Conservation (phyloP, 331 rosid species). For the Spiraea crenata region DNA sequence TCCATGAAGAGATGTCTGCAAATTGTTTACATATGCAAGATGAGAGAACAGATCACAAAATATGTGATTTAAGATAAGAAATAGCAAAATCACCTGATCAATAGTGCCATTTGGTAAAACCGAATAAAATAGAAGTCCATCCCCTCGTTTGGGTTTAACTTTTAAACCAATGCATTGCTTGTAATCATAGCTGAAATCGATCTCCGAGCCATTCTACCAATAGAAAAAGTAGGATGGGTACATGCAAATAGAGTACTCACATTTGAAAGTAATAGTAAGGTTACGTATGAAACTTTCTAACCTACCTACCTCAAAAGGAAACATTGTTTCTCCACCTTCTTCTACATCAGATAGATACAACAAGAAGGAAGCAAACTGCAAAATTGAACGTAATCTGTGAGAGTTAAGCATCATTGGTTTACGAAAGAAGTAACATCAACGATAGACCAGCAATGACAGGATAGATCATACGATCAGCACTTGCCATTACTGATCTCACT, state of each 20-base stretch:
- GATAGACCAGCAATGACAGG: background rate
- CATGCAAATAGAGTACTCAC: slow-evolving; percentile 11
- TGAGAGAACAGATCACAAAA: background rate
- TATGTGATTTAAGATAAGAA: background rate
- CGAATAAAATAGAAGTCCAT: slow-evolving; percentile 84
- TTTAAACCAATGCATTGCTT: slow-evolving; percentile 62
- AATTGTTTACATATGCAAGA: slow-evolving; percentile 8
- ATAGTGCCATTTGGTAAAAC: slow-evolving; percentile 69
- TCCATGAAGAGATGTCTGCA: slow-evolving; percentile 80
- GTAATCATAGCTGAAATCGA: slow-evolving; percentile 45
- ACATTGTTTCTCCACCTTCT: slow-evolving; percentile 87
- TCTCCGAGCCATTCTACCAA: slow-evolving; percentile 60
- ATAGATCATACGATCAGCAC: background rate
- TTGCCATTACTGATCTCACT: too few relatives aligned
- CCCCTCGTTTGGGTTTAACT: slow-evolving; percentile 79
- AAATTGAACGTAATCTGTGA: slow-evolving; percentile 6
- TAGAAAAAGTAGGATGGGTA: slow-evolving; percentile 8
- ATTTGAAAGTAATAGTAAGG: background rate
- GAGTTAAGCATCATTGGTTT: background rate
- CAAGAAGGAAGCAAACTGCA: slow-evolving; percentile 81
- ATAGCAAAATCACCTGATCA: slow-evolving; percentile 58
- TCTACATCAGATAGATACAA: slow-evolving; percentile 74
- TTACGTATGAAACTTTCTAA: background rate
- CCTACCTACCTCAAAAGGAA: slow-evolving; percentile 94
- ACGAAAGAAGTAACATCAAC: background rate